Base-by-base conservation (phyloP, 2,329 filamentous ascomycete genomes). In the Phialophora verrucosa region DNA sequence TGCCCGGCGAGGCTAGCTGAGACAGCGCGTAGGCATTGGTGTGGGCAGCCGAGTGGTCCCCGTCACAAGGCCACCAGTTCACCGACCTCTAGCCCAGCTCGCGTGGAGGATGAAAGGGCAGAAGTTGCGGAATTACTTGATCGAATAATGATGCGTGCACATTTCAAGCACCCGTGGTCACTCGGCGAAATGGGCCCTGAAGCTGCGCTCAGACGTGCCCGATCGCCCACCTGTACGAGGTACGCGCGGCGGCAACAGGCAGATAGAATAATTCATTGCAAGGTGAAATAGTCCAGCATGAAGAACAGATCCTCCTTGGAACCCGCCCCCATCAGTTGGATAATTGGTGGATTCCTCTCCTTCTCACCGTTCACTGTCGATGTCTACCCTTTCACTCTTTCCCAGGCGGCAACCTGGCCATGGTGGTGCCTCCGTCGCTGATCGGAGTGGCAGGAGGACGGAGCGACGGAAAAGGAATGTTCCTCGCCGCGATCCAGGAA, bases 1-100 rank as follows among this genome's bases (percentile, higher is more conserved):
- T 38, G 27, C 59, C 49, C 59, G 31, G 53, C 59, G 47, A 61
- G 59, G 59, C 59, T 61, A 61, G 31, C 49, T 61, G 49, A 61
- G 47, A 8, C 4, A 35, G 29, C 5, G 29, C 23, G 4, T 31
- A 29, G 11, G 8, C 20, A 7, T 11, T 17, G 10, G 25, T 31
- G 10, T 17, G 12, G 53, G 8, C 25, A 55, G 53, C 53, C 53
- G 53, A 55, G 29, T 55, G 50, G 50, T 35, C 32, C 17, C 38
- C 38, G 38, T 55, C 53, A 29, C 53, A 20, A 55, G 53, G 27
- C 29, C 53, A n/a, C 29, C 53, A 55, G 29, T 35, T 55, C 53
- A 51, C 49, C 49, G 49, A 44, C 25, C 47, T 50, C 14, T 25
- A 23, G 47, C 4, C 11, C n/a, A 12, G 14, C 23, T 23, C 49